phyloP scores from a whole-genome alignment of 1,284 basidiomycete species.

The Megacollybia platyphylla region DNA sequence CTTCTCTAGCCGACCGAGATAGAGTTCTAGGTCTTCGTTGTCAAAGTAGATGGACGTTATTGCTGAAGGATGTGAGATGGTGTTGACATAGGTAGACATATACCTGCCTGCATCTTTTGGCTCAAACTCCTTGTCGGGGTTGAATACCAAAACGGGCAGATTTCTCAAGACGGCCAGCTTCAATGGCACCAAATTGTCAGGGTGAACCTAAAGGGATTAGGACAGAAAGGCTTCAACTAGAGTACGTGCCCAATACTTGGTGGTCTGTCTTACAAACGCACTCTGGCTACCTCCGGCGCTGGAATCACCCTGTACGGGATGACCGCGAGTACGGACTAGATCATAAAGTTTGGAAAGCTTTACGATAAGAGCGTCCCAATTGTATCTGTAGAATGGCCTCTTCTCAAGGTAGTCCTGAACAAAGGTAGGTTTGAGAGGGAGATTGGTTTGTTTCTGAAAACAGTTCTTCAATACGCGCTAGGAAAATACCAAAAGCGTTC shows the following conservation, averaged over 20 bases:
- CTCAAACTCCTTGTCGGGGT: constrained; percentile 91
- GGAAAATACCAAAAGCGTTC: constrained; percentile 11
- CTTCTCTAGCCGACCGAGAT: constrained; percentile 95
- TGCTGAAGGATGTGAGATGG: constrained; percentile 23
- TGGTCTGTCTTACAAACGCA: constrained; percentile 95
- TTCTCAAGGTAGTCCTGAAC: constrained; percentile 90
- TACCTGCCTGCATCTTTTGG: constrained; percentile 70
- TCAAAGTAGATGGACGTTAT: constrained; percentile 90
- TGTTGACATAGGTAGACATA: neutral
- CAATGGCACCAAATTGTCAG: constrained; percentile 90
- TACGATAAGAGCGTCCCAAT: constrained; percentile 89
- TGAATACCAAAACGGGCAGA: constrained; percentile 89
- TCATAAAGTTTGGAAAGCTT: constrained; percentile 95
- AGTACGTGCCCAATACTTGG: constrained; percentile 88
- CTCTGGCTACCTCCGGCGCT: constrained; percentile 92
- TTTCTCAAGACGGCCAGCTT: constrained; percentile 92
- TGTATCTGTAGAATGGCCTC: constrained; percentile 93
- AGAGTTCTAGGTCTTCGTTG: constrained; percentile 94
- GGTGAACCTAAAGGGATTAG: constrained; percentile 56
- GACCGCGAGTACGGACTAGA: constrained; percentile 89
- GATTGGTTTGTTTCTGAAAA: constrained; percentile 68
- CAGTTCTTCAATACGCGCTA: neutral
- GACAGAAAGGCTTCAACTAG: neutral
- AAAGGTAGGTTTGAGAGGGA: constrained; percentile 56
- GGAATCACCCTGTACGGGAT: constrained; percentile 89